Evolutionary conservation across 2,329 filamentous ascomycete species (phyloP).

Genomic region (Fusarium buxicola): DNA sequence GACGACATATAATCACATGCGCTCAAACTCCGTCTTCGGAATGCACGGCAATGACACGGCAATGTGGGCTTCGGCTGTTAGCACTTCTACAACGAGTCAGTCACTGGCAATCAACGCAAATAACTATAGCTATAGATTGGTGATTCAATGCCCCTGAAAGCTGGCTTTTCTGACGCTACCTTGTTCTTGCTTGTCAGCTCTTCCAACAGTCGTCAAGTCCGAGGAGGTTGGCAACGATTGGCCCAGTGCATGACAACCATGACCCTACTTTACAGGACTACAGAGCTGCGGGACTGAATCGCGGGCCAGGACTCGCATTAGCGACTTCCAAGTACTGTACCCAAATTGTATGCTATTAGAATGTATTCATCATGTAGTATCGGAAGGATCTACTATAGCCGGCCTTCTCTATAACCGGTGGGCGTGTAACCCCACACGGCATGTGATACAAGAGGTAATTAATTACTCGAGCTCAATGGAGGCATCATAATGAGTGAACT

Average conservation of each 20-base stretch:
- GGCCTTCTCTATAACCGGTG: not conserved
- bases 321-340: not conserved
- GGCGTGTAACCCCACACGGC: constrained; percentile 7
- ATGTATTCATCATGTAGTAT: not conserved
- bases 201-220: no score
- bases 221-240: no score
- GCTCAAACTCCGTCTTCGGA: not conserved
- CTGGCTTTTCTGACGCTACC: no score
- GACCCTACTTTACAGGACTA: not conserved
- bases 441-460: not conserved
- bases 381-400: not conserved
- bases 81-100: constrained; percentile 30
- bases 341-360: not conserved
- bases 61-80: constrained; percentile 1
- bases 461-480: not conserved
- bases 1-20: constrained; percentile 5
- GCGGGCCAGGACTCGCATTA: not conserved
- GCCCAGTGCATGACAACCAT: no score
- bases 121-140: not conserved
- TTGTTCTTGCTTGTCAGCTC: no score
- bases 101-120: not conserved
- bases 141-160: not conserved
- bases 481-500: constrained; percentile 7
- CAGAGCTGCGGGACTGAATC: not conserved
- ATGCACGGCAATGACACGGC: constrained; percentile 3